Evolutionary conservation across 2,329 filamentous ascomycete genomes (phyloP).

Genomic region (Fusarium lateritium): DNA sequence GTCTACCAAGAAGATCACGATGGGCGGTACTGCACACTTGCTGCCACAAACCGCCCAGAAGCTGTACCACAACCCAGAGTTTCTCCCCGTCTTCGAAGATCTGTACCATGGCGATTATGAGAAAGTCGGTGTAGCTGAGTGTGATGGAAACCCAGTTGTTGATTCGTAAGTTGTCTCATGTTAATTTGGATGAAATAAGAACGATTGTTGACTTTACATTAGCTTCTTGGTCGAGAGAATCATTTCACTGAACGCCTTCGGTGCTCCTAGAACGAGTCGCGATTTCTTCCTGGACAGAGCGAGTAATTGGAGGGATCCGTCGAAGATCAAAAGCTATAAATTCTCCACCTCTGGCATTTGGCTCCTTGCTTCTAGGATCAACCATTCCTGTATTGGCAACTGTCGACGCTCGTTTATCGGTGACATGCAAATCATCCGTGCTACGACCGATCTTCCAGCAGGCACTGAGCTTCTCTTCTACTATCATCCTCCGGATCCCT

Average conservation of each 20-base stretch:
- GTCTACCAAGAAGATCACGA: constrained; percentile 48
- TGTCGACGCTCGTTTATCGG: constrained; percentile 65
- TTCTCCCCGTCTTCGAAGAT: constrained; percentile 34
- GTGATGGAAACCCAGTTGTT: constrained; percentile 58
- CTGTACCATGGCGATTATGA: constrained; percentile 60
- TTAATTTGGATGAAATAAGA: neutral
- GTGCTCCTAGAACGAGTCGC: constrained; percentile 47
- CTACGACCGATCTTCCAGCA: constrained; percentile 58
- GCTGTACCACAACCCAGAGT: constrained; percentile 57
- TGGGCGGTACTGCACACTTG: constrained; percentile 60
- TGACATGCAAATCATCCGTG: constrained; percentile 67
- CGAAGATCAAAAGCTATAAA: neutral
- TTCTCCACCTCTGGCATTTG: constrained; percentile 60
- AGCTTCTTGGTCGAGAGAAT: constrained; percentile 64
- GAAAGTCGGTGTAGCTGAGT: constrained; percentile 20
- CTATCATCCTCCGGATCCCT: constrained; percentile 53
- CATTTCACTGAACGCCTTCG: constrained; percentile 61
- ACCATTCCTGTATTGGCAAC: constrained; percentile 67
- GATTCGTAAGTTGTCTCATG: constrained; percentile 58
- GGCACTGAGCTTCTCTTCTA: constrained; percentile 62
- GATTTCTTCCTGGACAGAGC: neutral
- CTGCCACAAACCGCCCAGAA: constrained; percentile 61
- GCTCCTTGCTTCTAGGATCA: constrained; percentile 64
- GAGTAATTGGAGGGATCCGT: neutral
- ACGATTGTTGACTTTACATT: neutral